phyloP scores from a whole-genome alignment of 1,284 basidiomycete species.

The Fomitopsis pinicola region DNA sequence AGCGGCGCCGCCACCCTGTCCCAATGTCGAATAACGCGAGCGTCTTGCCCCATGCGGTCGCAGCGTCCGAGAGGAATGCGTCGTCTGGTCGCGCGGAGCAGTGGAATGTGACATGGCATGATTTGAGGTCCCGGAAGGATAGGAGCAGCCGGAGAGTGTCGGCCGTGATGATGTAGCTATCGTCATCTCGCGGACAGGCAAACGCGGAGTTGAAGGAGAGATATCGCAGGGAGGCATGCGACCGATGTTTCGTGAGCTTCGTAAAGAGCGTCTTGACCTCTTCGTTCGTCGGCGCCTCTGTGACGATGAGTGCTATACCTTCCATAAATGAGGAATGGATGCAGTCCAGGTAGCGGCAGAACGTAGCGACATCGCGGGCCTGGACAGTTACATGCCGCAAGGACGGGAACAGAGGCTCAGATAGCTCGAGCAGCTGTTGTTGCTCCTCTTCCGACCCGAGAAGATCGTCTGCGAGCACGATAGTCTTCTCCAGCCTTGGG shows the following conservation, averaged over 20 bases:
- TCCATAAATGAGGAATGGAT: neutral
- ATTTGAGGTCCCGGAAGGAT: neutral
- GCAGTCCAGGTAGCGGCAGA: neutral
- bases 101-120: neutral
- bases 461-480: neutral
- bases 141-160: neutral
- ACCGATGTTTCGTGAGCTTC: neutral
- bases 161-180: neutral
- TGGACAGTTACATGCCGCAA: neutral
- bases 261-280: neutral
- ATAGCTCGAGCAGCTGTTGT: neutral
- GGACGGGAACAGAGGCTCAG: neutral
- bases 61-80: neutral
- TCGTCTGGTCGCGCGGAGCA: neutral
- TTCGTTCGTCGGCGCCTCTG: neutral
- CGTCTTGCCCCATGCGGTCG: constrained; percentile 10
- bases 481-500: neutral
- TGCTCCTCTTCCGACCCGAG: neutral
- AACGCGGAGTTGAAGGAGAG: neutral
- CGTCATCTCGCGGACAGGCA: neutral
- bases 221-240: neutral
- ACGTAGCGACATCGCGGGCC: neutral
- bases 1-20: neutral
- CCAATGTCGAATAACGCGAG: constrained; percentile 9
- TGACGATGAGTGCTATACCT: neutral